Evolutionary conservation across 1,284 basidiomycete genomes (phyloP), one percentile per base, ranked within the genome.

Genomic region (Exsudoporus floridanus): DNA sequence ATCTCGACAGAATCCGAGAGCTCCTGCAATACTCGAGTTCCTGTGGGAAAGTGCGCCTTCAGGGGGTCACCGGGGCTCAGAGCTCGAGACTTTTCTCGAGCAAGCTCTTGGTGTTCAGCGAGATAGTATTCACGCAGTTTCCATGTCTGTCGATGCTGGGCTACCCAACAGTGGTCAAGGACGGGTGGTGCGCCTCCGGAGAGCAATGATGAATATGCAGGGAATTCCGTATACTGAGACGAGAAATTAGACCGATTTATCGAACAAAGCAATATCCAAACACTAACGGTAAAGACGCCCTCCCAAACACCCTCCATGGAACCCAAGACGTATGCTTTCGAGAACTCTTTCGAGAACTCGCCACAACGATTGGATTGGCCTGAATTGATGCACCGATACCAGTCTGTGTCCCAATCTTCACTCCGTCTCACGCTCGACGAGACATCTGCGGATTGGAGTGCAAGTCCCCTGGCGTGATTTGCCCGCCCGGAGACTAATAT

Each of bases 231-330:
- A 63, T 88, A 90, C 87, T 90, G 38, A 60, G 25, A 52, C 51
- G 16, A 14, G 44, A 33, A 18, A 36, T 53, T 7, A 42, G 33
- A 49, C 35, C 28, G 34, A 38, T 34, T n/a, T 27, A 14, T 28
- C 49, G 34, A 25, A 30, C 14, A 28, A 19, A 19, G 25, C 12
- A 30, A 28, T 21, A 18, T 27, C 38, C 30, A 40, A 39, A 18
- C 35, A 70, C 81, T 57, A 60, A 88, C 87, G 9, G 81, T 84
- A 60, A 90, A 90, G 23, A 82, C 64, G 1, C 88, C 88, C 67
- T 90, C 88, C 88, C 88, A 90, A 14, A 82, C 71, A 6, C 88
- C 88, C 56, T 88, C 83, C 42, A 88, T 66, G 53, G 84, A 88
- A 41, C 87, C 86, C 2, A 82, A 78, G 28, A 67, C 72, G 59